Evolutionary conservation across 345 rosid genomes (phyloP), one percentile per base, ranked within the genome.

Genomic region (Citrus glauca): DNA sequence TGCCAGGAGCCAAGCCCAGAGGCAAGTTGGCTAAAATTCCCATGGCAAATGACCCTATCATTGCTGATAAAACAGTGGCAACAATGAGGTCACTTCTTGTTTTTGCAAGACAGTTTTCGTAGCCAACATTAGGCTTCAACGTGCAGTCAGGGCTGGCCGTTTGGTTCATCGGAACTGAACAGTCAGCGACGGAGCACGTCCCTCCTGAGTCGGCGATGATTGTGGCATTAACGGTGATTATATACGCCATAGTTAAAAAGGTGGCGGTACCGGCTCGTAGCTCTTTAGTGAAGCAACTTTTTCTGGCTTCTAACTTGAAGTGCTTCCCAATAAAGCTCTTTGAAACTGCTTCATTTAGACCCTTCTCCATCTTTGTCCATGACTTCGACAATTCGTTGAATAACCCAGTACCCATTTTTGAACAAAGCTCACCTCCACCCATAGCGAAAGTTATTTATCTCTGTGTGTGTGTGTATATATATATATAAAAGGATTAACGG

Each of bases 201-300:
- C 91, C 97, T 0, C 98, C 98, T 22, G 98, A 90, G 81, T 91
- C 97, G 3, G 92, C 69, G 19, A 95, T 76, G 76, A 95, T 91
- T 79, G 95, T 93, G 64, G 98, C 93, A 79, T 95, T 95, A 55
- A 93, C 94, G 4, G 96, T 86, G 64, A 95, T 91, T 79, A 95
- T 93, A 72, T 93, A 95, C 33, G 98, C 97, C 98, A 95, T 92
- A 9, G 99, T 95, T n/a, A 95, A 89, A 75, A 95, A 95, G 53
- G 99, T 95, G 66, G 97, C 97, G 0, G 94, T 92, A 0, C 89
- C 98, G 4, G 98, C 99, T 42, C 99, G 86, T 17, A 93, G 84
- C 72, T 93, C 99, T 14, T 72, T 83, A 2, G 97, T 95, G 88
- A 95, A 92, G 66, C 86, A 84, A 48, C 86, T 91, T 53, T 90